Evolutionary conservation across 164 flowering plant species (phyloP).

Genomic region (Stephania yunnanensis): DNA sequence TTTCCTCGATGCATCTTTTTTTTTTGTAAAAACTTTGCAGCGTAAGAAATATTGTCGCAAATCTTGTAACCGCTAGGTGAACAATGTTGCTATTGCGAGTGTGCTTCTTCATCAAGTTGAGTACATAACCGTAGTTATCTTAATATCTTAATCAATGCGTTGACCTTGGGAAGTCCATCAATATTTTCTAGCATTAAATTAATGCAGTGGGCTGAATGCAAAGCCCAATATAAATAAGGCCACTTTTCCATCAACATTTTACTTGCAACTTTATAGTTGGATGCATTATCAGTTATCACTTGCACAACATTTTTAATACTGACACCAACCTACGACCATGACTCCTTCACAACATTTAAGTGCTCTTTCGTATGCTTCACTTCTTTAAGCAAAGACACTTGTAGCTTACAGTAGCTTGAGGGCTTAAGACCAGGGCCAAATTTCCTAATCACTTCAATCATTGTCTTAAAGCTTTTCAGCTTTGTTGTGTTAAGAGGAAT

Average conservation of each 20-base stretch:
- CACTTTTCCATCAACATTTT: neutral
- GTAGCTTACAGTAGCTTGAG: neutral
- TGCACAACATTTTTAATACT: conserved; percentile 6
- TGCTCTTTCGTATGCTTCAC: neutral
- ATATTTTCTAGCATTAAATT: conserved; percentile 5
- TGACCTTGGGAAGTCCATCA: neutral
- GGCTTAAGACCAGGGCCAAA: neutral
- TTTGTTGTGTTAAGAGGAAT: neutral
- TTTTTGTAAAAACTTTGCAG: conserved; percentile 2
- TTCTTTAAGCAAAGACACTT: neutral
- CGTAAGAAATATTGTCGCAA: neutral
- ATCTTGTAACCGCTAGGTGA: neutral
- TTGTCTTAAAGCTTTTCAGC: neutral
- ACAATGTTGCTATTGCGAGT: neutral
- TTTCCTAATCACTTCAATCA: neutral
- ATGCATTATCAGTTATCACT: conserved; percentile 7
- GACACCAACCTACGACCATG: neutral
- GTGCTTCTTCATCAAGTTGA: neutral
- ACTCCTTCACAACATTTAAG: neutral
- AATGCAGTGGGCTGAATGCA: too few species aligned
- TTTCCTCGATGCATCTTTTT: too few species aligned
- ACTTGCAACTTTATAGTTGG: neutral
- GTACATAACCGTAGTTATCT: neutral
- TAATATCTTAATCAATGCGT: neutral
- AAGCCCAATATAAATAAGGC: too few species aligned